These are phyloP conservation scores for Kodamaea suecica DNA, from an alignment of 1,139 yeast species.

Conservation along the genomic window DNA sequence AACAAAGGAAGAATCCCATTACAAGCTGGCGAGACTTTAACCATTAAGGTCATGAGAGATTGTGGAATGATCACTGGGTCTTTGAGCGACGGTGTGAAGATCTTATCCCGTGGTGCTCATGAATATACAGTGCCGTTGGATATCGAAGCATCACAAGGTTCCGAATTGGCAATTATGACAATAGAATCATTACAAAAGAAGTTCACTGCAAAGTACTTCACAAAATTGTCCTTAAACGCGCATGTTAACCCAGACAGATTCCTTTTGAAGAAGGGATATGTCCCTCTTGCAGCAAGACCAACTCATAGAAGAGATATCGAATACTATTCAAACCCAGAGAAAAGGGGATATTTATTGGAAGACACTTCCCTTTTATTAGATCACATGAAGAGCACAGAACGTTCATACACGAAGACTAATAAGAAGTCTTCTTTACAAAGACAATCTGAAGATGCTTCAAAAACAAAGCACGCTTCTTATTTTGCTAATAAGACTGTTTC, in stretches of 20 bases:
- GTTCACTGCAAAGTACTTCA: slow-evolving; percentile 71
- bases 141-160: slow-evolving; percentile 81
- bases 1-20: slow-evolving; percentile 67
- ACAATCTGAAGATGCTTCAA: slow-evolving; percentile 34
- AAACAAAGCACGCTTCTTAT: slow-evolving; percentile 20
- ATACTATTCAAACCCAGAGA: slow-evolving; percentile 67
- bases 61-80: slow-evolving; percentile 71
- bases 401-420: slow-evolving; percentile 15
- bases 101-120: slow-evolving; percentile 67
- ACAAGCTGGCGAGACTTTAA: slow-evolving; percentile 59
- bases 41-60: slow-evolving; percentile 62
- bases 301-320: slow-evolving; percentile 76
- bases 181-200: slow-evolving; percentile 73
- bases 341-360: slow-evolving; percentile 69
- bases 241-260: slow-evolving; percentile 75
- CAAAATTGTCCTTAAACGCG: slow-evolving; percentile 64
- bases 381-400: slow-evolving; percentile 22
- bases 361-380: slow-evolving; percentile 40
- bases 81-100: slow-evolving; percentile 75
- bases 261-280: slow-evolving; percentile 64
- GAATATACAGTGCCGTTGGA: slow-evolving; percentile 57
- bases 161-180: slow-evolving; percentile 65
- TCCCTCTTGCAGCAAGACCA: slow-evolving; percentile 87
- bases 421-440: slow-evolving; percentile 28
- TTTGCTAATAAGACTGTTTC: slow-evolving; percentile 10